These are phyloP conservation scores for Barnettozyma hawaiiensis DNA, from an alignment of 1,139 yeast species.

Conservation along the genomic window DNA sequence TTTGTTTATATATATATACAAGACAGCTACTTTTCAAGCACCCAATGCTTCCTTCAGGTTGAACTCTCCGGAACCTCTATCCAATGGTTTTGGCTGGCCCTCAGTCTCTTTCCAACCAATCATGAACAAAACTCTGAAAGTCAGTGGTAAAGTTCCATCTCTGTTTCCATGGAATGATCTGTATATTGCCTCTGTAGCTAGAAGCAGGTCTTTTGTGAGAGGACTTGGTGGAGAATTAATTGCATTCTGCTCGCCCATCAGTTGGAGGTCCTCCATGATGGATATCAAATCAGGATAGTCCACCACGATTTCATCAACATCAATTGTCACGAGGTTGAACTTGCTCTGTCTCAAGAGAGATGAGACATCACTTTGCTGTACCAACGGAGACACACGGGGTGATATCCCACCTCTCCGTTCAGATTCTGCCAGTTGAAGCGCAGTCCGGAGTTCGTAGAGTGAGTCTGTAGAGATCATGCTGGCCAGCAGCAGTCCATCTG, in stretches of 20 bases:
- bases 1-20: background rate
- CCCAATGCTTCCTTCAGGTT: conserved; percentile 56
- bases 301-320: conserved; percentile 77
- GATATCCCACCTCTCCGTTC: conserved; percentile 77
- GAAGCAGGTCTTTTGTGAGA: conserved; percentile 57
- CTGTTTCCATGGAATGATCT: conserved; percentile 62
- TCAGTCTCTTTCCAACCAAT: conserved; percentile 84
- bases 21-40: background rate
- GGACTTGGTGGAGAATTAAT: conserved; percentile 48
- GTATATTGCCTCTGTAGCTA: conserved; percentile 76
- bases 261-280: conserved; percentile 63
- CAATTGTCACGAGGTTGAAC: conserved; percentile 74
- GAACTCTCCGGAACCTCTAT: conserved; percentile 66
- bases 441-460: conserved; percentile 70
- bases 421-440: conserved; percentile 75
- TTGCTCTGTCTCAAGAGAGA: conserved; percentile 68
- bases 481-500: conserved; percentile 81
- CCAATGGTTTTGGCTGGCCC: conserved; percentile 64
- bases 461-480: conserved; percentile 86
- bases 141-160: conserved; percentile 43
- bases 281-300: conserved; percentile 74
- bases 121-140: conserved; percentile 73
- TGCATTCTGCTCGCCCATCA: conserved; percentile 84
- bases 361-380: conserved; percentile 74
- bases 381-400: conserved; percentile 72